Base-by-base conservation (phyloP, 2,329 filamentous ascomycete genomes). In the Aureobasidium sp. region DNA sequence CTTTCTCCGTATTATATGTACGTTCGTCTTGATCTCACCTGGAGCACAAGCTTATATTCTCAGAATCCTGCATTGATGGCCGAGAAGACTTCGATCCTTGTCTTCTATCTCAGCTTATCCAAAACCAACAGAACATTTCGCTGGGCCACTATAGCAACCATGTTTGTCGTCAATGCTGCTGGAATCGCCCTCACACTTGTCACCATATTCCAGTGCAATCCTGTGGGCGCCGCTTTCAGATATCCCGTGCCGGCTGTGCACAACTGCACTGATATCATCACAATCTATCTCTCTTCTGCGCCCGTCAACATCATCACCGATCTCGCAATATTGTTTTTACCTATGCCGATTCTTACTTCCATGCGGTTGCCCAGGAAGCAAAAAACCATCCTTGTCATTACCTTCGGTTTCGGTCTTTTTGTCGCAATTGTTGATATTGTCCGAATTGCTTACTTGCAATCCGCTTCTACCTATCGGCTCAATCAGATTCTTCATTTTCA, bases 221-320 rank as follows among this genome's bases (percentile, higher is more conserved):
- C 91, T 0, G 71, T 90, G 24, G 63, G 68, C n/a, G 85, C 87
- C 22, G 85, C 83, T 11, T 95, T 88, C 72, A 60, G 67, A 22
- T 49, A 27, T 16, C 71, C 76, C 11, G 62, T 71, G 6, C 72
- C 76, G 7, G 54, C 63, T 1, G 58, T 66, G 21, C 75, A 78
- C 16, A 69, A 68, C 29, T 86, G 83, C 62, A 79, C 75, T 42
- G 77, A 84, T 62, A 79, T 83, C 34, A 72, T 83, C 52, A 82
- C 79, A 1, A 72, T 86, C 30, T 83, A 84, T 60, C 79, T 85
- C 8, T 80, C 81, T 5, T 91, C 90, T 4, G 86, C 90, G 0
- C 90, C 91, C 0, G 81, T 95, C 65, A 96, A 96, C 70, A 88
- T 96, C 61, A 84, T 94, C 57, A 95, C 90, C 17, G 90, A 96